Base-by-base conservation (phyloP, 2,329 filamentous ascomycete species). In the Penicillium sp. region DNA sequence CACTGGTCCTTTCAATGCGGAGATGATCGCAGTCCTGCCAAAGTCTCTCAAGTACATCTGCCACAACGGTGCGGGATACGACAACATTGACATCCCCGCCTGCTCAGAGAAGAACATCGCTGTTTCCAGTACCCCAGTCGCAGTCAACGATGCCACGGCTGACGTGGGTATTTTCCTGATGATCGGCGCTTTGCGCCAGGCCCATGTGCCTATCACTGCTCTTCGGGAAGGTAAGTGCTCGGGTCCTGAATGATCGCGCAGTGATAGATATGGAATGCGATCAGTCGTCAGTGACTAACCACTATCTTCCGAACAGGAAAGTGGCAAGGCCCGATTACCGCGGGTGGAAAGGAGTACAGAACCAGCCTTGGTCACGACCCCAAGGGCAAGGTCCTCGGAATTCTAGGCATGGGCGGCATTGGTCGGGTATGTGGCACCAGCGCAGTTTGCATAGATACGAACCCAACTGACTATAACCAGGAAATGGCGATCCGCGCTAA, bases 41-140 rank as follows among this genome's bases (percentile, higher is more conserved):
- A 60, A 64, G 27, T 74, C 75, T 0, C 65, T 80, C 55, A 76
- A 74, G 57, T 81, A 75, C 59, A 78, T 82, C 59, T 79, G 78
- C 57, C 79, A 82, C 61, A 80, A 81, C 57, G 79, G 82, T 14
- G 82, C 82, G 1, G 82, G 82, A 4, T 85, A 85, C 67, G 82
- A 85, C 65, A 84, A 84, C 61, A 79, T 85, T 44, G 81, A 85
- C 54, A 73, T 84, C 13, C 67, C 74, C 1, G 79, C 77, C 19
- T 84, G 81, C 66, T 79, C 79, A 26, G 67, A 75, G 58, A 74
- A 67, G 67, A 55, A 73, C 41, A 64, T 78, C 47, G 59, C 66
- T 4, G 70, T 79, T 4, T 78, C 76, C 3, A 78, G 72, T 56
- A 78, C 76, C 0, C 76, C 76, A 1, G 71, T 75, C 26, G 76